Evolutionary conservation across 2,329 filamentous ascomycete genomes (phyloP), one percentile per base, ranked within the genome.

Genomic region (Gremmenia infestans): DNA sequence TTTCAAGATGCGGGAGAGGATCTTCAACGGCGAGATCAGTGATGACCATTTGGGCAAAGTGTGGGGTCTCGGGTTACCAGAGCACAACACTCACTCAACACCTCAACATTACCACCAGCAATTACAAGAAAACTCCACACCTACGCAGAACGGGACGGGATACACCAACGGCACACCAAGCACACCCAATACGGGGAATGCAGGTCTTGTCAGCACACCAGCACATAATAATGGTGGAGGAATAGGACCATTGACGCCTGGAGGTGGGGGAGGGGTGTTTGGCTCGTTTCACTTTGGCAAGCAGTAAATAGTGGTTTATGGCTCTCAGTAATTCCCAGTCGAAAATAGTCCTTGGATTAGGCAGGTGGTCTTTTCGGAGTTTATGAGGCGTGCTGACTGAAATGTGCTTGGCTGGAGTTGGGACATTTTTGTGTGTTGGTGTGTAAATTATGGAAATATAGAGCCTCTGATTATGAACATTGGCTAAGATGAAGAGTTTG

Each of bases 21-120:
- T 97, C 62, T 97, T 96, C 74, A 87, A 88, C 65, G 88, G 89
- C 59, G 81, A 85, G 23, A 88, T 97, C 48, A 85, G 89, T 6
- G 83, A 89, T 32, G 88, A 95, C 64, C 91, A 95, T 63, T 77
- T 89, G 5, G 91, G 92, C 57, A 93, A 95, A 73, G 91, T 97
- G 65, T 97, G 93, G 89, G 93, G 93, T 11, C 78, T 97, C 9
- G 92, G 91, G 52, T 87, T 63, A 74, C 80, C 88, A 63, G 83
- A 87, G 72, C 76, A 81, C 74, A 52, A 56, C 14, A 68, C 70
- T 25, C 74, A 74, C 53, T 74, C 73, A 54, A 74, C 71, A 49
- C 65, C 66, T 37, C 68, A 65, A 52, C 64, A 70, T 65, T 74
- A 78, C 59, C 68, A 72, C 48, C 60, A 65, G 7, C 71, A 72